These are phyloP conservation scores for Malus hybrid DNA, from an alignment of 331 rosid genomes.

Conservation along the genomic window DNA sequence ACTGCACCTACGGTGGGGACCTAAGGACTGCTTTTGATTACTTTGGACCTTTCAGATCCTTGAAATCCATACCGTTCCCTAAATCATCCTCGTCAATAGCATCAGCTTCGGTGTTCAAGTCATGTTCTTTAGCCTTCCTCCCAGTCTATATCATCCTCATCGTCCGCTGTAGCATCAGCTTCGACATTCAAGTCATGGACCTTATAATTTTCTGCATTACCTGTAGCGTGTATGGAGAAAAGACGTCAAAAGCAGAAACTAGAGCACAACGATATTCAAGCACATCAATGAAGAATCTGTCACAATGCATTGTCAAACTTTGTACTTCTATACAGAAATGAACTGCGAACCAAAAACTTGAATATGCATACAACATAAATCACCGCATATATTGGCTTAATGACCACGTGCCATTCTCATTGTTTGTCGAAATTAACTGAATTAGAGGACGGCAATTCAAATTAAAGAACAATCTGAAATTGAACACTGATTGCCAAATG, in stretches of 20 bases:
- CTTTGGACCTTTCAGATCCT: neutral
- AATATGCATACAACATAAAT: neutral
- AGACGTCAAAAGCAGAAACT: neutral
- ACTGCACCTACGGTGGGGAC: too few species aligned
- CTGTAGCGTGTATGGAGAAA: constrained; percentile 25
- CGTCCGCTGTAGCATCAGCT: constrained; percentile 63
- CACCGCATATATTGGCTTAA: neutral
- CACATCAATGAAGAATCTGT: neutral
- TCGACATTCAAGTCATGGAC: constrained; percentile 77
- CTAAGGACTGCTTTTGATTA: too few species aligned
- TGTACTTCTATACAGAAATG: neutral
- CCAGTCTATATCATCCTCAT: constrained; percentile 83
- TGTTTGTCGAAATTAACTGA: neutral
- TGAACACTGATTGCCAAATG: constrained; percentile 8
- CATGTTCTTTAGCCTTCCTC: constrained; percentile 74
- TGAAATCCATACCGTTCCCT: neutral
- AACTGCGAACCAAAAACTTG: neutral
- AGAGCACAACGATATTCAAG: neutral
- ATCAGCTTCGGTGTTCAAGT: neutral
- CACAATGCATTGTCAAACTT: neutral
- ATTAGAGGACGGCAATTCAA: neutral
- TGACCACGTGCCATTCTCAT: neutral
- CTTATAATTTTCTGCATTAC: constrained; percentile 58
- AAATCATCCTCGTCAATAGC: neutral
- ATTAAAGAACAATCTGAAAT: constrained; percentile 3